Percentiles rank a stretch among this genome's conserved stretches.
Evolutionary conservation across 371 early-diverging fungal genomes (phyloP).

Genomic region (Sporodiniella umbellata): DNA sequence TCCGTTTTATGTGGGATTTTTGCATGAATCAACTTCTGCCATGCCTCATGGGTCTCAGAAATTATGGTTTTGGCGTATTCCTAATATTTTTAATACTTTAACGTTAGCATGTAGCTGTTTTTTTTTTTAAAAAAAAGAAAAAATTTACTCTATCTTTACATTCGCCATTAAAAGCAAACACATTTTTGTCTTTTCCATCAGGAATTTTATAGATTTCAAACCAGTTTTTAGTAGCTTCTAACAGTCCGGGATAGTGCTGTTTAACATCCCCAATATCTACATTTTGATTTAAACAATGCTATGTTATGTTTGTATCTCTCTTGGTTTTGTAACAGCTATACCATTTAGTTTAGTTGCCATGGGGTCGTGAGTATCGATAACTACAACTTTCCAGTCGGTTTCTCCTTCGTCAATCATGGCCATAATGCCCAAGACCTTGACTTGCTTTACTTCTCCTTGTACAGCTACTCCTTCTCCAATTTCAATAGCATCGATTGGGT

Average conservation of each 20-base stretch:
- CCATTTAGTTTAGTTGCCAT: slow-evolving; percentile 88
- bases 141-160: slow-evolving; percentile 71
- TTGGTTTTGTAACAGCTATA: slow-evolving; percentile 15
- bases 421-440: slow-evolving; percentile 97
- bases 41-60: slow-evolving; percentile 89
- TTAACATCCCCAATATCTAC: slow-evolving; percentile 96
- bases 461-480: slow-evolving; percentile 91
- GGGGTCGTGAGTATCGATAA: slow-evolving; percentile 95
- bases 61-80: slow-evolving; percentile 86
- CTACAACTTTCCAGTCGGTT: slow-evolving; percentile 99
- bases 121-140: background rate
- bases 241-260: slow-evolving; percentile 90
- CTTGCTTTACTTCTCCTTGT: slow-evolving; percentile 97
- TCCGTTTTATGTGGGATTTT: slow-evolving; percentile 13
- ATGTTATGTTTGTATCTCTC: too few species aligned
- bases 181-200: slow-evolving; percentile 98
- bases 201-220: slow-evolving; percentile 99
- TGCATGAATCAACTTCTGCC: slow-evolving; percentile 75
- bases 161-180: slow-evolving; percentile 96
- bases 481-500: slow-evolving; percentile 98
- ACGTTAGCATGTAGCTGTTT: too few species aligned
- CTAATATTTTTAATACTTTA: too few species aligned
- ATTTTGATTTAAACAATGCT: background rate
- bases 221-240: slow-evolving; percentile 97
- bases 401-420: slow-evolving; percentile 98